Base-by-base conservation (phyloP, 106 monocot genomes). In the Dioscorea zingiberensis region DNA sequence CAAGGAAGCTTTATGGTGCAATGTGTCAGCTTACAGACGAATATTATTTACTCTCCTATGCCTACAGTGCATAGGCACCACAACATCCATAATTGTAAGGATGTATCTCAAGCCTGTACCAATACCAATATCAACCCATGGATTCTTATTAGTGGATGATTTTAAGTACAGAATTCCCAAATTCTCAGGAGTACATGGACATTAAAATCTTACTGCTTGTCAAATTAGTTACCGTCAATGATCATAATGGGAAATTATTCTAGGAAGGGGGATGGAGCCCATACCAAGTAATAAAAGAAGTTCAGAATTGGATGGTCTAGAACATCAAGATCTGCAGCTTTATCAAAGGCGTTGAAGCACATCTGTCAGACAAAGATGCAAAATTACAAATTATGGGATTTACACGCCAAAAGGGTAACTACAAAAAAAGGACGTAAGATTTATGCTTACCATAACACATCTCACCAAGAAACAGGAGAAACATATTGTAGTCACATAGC, bases 401-500 rank as follows among this genome's bases (percentile, higher is more conserved):
- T 10, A 38, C 18, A 53, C 28, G 27, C 1, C 16, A 64, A 0
- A 19, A 11, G 9, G 22, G 61, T 23, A 19, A 38, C 51, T 7
- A n/a, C 30, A n/a, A n/a, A 21, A n/a, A 64, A 16, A 21, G 22
- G 15, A 23, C 5, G 21, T 21, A 64, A 13, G 17, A 46, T 47
- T 24, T 46, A 65, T 8, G 47, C 94, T 72, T 73, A 97, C 95
- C 87, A 97, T 91, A 27, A 91, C 58, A 45, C 88, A 92, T 77
- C 95, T 76, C 30, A 92, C 47, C 69, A 92, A 65, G 81, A 97
- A 97, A 73, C 91, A 97, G 54, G 86, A 62, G 72, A 83, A 88
- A 28, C 97, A 97, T 78, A 97, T 92, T 9, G 81, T 80, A 8
- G 97, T 88, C 0, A 97, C 86, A 73, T 91, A 97, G 59, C 97